phyloP scores from a whole-genome alignment of 2,329 filamentous ascomycete genomes.

The Paramyrothecium sp. region DNA sequence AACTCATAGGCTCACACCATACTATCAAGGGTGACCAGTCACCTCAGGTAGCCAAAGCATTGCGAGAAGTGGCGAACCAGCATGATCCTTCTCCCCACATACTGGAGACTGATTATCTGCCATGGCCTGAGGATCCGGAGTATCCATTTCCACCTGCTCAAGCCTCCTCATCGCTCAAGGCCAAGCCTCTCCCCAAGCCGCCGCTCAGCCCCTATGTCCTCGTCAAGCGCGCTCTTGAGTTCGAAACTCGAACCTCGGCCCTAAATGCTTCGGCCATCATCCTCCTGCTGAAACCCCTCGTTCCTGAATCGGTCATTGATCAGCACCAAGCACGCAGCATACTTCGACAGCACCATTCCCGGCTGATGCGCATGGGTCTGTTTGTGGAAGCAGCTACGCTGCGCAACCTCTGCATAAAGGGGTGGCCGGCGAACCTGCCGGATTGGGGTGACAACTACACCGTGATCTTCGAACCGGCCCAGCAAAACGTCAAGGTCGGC shows the following conservation, averaged over 20 bases:
- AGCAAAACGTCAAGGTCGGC: constrained; percentile 52
- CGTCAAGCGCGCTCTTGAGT: constrained; percentile 51
- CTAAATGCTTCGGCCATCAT: constrained; percentile 61
- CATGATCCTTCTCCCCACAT: constrained; percentile 40
- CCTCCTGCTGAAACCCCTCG: constrained; percentile 56
- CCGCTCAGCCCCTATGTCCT: constrained; percentile 57
- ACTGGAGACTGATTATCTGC: constrained; percentile 58
- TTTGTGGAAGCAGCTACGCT: constrained; percentile 61
- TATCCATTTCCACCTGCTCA: constrained; percentile 45
- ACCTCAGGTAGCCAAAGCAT: background rate
- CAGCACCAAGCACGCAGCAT: constrained; percentile 53
- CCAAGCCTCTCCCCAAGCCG: constrained; percentile 10
- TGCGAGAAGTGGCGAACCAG: constrained; percentile 13
- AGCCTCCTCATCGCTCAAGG: background rate
- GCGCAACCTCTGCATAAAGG: constrained; percentile 58
- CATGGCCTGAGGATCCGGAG: constrained; percentile 55
- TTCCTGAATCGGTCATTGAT: constrained; percentile 55
- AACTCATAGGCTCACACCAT: constrained; percentile 3
- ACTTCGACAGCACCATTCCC: constrained; percentile 57
- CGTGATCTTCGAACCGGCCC: constrained; percentile 50
- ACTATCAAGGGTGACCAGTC: constrained; percentile 10
- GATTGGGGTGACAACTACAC: constrained; percentile 56
- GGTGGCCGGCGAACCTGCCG: constrained; percentile 51
- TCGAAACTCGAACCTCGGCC: constrained; percentile 54
- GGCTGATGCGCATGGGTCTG: constrained; percentile 57